Evolutionary conservation across 192 early-diverging fungal species (phyloP).

Genomic region (Backusella sp.): DNA sequence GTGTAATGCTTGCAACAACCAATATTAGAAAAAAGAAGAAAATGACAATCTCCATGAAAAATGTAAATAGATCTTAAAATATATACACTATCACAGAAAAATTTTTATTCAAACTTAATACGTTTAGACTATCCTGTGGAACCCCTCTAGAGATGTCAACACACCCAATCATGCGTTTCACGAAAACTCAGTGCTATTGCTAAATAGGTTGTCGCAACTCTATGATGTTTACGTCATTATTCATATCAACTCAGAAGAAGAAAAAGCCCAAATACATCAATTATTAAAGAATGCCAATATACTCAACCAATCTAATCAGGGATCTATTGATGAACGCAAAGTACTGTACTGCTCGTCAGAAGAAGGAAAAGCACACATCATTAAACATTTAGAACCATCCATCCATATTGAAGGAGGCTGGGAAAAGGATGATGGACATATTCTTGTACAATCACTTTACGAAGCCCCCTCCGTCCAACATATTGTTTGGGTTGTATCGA

Average conservation of each 20-base stretch:
- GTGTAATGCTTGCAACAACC: conserved; percentile 11
- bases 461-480: neutral
- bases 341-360: conserved; percentile 68
- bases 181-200: conserved; percentile 53
- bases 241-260: conserved; percentile 49
- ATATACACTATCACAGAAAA: neutral
- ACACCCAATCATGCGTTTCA: conserved; percentile 71
- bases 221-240: conserved; percentile 60
- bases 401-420: conserved; percentile 67
- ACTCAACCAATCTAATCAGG: conserved; percentile 13
- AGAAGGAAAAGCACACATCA: conserved; percentile 64
- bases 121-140: conserved; percentile 72
- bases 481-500: neutral
- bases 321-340: conserved; percentile 57
- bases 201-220: conserved; percentile 47
- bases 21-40: conserved; percentile 43
- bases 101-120: neutral
- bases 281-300: conserved; percentile 45
- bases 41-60: conserved; percentile 61
- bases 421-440: conserved; percentile 35
- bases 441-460: conserved; percentile 4
- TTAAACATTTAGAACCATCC: conserved; percentile 60
- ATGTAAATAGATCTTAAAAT: conserved; percentile 38
- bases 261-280: conserved; percentile 55
- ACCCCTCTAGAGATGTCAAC: conserved; percentile 66